phyloP scores from a whole-genome alignment of 257 asterid species.

The Solanum tarapatanum region DNA sequence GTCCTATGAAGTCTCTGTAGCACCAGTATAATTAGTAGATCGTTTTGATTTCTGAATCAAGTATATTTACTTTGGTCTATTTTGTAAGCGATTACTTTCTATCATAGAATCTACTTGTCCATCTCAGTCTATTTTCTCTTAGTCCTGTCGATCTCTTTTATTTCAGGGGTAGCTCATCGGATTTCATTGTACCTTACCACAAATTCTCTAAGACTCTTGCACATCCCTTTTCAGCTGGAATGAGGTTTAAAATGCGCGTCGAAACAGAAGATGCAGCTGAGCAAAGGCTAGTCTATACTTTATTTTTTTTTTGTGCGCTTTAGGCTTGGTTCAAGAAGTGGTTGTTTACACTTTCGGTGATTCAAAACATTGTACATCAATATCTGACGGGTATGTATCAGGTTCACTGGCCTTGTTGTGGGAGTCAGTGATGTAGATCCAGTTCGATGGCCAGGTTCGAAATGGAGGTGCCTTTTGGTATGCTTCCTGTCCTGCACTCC shows the following conservation, averaged over 20 bases:
- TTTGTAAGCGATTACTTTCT: not conserved
- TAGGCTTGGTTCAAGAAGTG: not conserved
- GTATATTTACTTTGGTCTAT: not conserved
- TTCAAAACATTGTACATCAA: not conserved
- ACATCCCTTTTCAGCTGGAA: slow-evolving; percentile 60
- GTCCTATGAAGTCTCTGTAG: not conserved
- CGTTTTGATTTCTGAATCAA: not conserved
- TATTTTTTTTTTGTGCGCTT: not conserved
- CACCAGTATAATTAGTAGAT: not conserved
- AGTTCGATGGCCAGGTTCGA: slow-evolving; percentile 86
- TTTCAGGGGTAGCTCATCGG: slow-evolving; percentile 72
- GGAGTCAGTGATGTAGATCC: slow-evolving; percentile 78
- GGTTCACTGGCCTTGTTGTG: slow-evolving; percentile 70
- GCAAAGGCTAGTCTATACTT: slow-evolving; percentile 50
- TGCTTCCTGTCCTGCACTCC: not conserved
- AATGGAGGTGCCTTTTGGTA: slow-evolving; percentile 93
- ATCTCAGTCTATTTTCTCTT: not conserved
- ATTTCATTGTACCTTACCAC: slow-evolving; percentile 56
- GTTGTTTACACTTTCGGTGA: not conserved
- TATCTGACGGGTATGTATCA: slow-evolving; percentile 10
- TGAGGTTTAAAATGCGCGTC: slow-evolving; percentile 71
- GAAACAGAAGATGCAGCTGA: slow-evolving; percentile 92
- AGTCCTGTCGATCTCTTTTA: not conserved
- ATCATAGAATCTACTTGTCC: not conserved
- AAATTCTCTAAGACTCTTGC: slow-evolving; percentile 73